Evolutionary conservation across 768 basidiomycete genomes (phyloP).

Genomic region (Suillus lakei): DNA sequence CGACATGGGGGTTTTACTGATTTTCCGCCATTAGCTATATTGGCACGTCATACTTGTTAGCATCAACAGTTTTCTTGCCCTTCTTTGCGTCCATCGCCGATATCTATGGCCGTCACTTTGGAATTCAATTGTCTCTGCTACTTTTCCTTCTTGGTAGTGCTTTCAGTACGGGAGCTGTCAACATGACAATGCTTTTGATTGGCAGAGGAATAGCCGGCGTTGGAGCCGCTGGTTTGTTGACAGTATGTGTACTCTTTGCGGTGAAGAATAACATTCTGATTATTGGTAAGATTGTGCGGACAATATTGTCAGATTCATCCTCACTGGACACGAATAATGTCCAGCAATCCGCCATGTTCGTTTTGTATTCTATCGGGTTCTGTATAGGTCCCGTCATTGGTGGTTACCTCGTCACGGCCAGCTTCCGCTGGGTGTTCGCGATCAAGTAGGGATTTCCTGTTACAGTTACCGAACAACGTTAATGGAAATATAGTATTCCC

Average conservation of each 20-base stretch:
- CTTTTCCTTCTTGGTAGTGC: slow-evolving; percentile 53
- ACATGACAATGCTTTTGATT: slow-evolving; percentile 49
- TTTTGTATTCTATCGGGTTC: slow-evolving; percentile 49
- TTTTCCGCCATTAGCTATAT: slow-evolving; percentile 40
- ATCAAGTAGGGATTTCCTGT: slow-evolving; percentile 48
- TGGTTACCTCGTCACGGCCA: slow-evolving; percentile 43
- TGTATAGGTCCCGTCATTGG: slow-evolving; percentile 48
- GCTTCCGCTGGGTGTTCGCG: slow-evolving; percentile 59
- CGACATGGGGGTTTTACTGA: background rate
- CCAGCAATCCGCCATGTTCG: slow-evolving; percentile 46
- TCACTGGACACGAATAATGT: slow-evolving; percentile 48
- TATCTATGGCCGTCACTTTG: slow-evolving; percentile 53
- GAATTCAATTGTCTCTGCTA: slow-evolving; percentile 48
- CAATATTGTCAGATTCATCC: slow-evolving; percentile 47
- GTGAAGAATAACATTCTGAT: background rate
- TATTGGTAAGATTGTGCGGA: slow-evolving; percentile 41
- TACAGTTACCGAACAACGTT: background rate
- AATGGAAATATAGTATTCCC: slow-evolving; percentile 42
- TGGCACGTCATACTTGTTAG: slow-evolving; percentile 54
- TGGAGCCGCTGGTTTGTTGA: slow-evolving; percentile 50
- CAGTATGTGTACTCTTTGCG: slow-evolving; percentile 22
- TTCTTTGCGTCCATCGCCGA: slow-evolving; percentile 55
- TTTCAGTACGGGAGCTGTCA: slow-evolving; percentile 50
- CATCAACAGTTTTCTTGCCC: slow-evolving; percentile 58
- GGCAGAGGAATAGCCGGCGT: slow-evolving; percentile 55